Evolutionary conservation across 768 basidiomycete genomes (phyloP).

Genomic region (Baorangia bicolor): DNA sequence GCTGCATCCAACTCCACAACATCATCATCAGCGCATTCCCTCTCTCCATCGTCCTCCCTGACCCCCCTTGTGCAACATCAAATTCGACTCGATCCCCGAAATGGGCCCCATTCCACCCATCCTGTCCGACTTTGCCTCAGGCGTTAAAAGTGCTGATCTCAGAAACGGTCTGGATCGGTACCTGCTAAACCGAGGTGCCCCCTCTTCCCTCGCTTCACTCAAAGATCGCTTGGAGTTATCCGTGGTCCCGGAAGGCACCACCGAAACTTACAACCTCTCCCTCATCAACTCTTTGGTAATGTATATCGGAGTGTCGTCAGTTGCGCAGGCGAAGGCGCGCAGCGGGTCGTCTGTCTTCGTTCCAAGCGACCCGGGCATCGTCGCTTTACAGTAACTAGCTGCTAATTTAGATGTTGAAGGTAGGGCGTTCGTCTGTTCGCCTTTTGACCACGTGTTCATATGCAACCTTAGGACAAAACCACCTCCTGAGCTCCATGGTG

Average conservation of each 20-base stretch:
- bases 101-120: slow-evolving; percentile 92
- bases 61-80: slow-evolving; percentile 74
- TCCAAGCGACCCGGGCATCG: slow-evolving; percentile 78
- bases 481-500: slow-evolving; percentile 88
- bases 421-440: slow-evolving; percentile 33
- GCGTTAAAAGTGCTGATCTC: slow-evolving; percentile 78
- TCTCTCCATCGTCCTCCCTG: slow-evolving; percentile 72
- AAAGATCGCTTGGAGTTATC: slow-evolving; percentile 70
- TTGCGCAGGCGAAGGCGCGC: slow-evolving; percentile 83
- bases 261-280: slow-evolving; percentile 79
- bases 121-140: slow-evolving; percentile 85
- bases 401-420: slow-evolving; percentile 89
- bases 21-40: slow-evolving; percentile 97
- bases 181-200: slow-evolving; percentile 71
- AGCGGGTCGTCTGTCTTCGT: slow-evolving; percentile 83
- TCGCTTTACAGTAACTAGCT: slow-evolving; percentile 79
- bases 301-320: slow-evolving; percentile 92
- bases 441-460: neutral
- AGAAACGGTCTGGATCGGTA: slow-evolving; percentile 80
- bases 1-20: slow-evolving; percentile 95
- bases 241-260: slow-evolving; percentile 41
- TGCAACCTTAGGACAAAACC: slow-evolving; percentile 77
- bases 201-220: slow-evolving; percentile 71
- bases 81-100: slow-evolving; percentile 77
- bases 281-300: slow-evolving; percentile 93